Conservation (phyloP, 768 basidiomycete species). For the Xerocomus potaroensis region DNA sequence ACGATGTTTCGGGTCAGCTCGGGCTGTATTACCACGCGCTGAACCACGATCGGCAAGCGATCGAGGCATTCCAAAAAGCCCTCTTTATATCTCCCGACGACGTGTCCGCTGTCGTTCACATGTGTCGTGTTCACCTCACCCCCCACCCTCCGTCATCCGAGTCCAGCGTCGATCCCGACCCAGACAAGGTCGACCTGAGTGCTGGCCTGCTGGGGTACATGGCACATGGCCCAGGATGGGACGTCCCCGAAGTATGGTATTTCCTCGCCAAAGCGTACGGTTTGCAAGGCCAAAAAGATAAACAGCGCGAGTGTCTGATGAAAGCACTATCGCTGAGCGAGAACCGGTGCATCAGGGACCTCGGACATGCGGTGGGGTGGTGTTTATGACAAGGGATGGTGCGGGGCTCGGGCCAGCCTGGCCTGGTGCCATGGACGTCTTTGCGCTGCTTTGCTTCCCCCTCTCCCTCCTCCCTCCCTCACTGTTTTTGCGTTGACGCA, state of each 20-base stretch:
- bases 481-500: too few species aligned
- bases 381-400: slow-evolving; percentile 40
- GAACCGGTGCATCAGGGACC: slow-evolving; percentile 57
- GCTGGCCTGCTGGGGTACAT: slow-evolving; percentile 75
- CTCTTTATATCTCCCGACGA: slow-evolving; percentile 83
- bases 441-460: not conserved
- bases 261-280: slow-evolving; percentile 80
- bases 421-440: not conserved
- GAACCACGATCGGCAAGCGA: slow-evolving; percentile 55
- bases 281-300: slow-evolving; percentile 63
- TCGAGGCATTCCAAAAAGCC: slow-evolving; percentile 80
- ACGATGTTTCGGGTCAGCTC: slow-evolving; percentile 44
- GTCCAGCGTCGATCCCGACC: slow-evolving; percentile 19
- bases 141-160: slow-evolving; percentile 20
- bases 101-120: slow-evolving; percentile 71
- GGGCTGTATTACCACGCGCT: slow-evolving; percentile 68
- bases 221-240: slow-evolving; percentile 81
- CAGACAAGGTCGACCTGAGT: slow-evolving; percentile 69
- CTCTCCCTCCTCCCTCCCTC: not conserved
- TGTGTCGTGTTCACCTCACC: slow-evolving; percentile 70
- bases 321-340: slow-evolving; percentile 66
- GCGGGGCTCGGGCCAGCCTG: not conserved
- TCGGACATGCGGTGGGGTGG: slow-evolving; percentile 62
- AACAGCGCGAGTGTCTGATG: slow-evolving; percentile 70
- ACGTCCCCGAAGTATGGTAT: slow-evolving; percentile 94